Evolutionary conservation across 257 asterid species (phyloP).

Genomic region (Paraleonurus japonicus): DNA sequence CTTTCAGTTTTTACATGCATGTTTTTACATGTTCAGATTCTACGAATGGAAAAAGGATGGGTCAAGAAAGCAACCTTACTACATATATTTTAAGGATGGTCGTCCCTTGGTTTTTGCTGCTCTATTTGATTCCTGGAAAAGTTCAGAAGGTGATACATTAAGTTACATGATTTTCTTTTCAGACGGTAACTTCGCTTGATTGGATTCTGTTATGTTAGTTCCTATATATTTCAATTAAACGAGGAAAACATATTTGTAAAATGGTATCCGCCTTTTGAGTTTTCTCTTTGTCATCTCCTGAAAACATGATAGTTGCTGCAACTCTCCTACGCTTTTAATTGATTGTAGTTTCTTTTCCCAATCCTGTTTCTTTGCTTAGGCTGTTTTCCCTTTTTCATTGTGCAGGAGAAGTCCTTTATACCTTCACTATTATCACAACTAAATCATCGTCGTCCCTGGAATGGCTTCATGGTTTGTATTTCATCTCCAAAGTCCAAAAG

Average conservation of each 20-base stretch:
- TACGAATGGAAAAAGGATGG: constrained; percentile 98
- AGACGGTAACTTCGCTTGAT: neutral
- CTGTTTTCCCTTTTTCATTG: constrained; percentile 17
- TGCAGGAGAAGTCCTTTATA: constrained; percentile 75
- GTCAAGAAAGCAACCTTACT: constrained; percentile 84
- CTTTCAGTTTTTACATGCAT: constrained; percentile 17
- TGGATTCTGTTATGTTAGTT: neutral
- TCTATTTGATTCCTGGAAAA: constrained; percentile 87
- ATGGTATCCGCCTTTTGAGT: neutral
- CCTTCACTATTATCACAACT: constrained; percentile 89
- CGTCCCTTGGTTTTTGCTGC: constrained; percentile 90
- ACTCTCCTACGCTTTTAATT: neutral
- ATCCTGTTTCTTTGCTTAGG: constrained; percentile 1
- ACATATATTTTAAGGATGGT: constrained; percentile 74
- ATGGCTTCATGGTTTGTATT: constrained; percentile 87
- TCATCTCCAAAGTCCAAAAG: neutral
- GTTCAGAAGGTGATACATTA: constrained; percentile 57
- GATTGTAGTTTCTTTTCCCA: neutral
- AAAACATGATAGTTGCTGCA: neutral
- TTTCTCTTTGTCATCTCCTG: neutral
- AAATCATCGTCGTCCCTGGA: constrained; percentile 69
- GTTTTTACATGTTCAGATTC: constrained; percentile 50
- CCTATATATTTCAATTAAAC: neutral
- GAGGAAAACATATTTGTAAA: neutral
- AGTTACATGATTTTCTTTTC: neutral